Percentiles rank a stretch among this genome's conserved stretches.
Evolutionary conservation across 1,139 yeast species (phyloP).

Genomic region (Geotrichum siamense): DNA sequence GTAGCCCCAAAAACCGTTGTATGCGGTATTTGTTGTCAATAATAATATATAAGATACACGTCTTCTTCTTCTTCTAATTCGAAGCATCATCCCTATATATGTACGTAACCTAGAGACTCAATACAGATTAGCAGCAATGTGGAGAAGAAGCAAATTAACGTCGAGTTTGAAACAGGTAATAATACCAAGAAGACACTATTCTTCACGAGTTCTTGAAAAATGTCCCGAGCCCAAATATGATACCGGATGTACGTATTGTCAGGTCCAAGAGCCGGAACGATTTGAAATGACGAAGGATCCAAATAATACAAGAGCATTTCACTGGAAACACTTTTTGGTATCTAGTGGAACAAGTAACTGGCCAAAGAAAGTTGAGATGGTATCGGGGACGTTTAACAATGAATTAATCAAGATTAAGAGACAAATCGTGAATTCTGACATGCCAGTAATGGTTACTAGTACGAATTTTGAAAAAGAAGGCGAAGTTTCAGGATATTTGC

Average conservation of each 20-base stretch:
- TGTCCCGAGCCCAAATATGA: conserved; percentile 51
- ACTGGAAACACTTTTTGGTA: conserved; percentile 52
- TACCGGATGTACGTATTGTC: conserved; percentile 59
- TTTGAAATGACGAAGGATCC: conserved; percentile 17
- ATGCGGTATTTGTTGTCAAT: no score
- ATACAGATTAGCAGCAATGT: no score
- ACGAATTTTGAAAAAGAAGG: conserved; percentile 26
- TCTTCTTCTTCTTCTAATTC: no score
- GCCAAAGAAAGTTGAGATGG: conserved; percentile 52
- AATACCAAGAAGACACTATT: no score
- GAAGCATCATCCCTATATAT: no score
- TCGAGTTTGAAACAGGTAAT: no score
- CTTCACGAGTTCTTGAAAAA: no score
- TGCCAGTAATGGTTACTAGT: conserved; percentile 50
- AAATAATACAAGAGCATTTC: conserved; percentile 40
- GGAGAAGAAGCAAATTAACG: no score
- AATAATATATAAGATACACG: no score
- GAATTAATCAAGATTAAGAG: conserved; percentile 32
- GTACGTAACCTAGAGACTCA: no score
- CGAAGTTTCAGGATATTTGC: conserved; percentile 35
- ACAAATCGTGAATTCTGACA: conserved; percentile 33
- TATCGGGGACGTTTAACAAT: conserved; percentile 40
- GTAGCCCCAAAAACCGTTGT: no score
- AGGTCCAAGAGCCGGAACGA: conserved; percentile 22
- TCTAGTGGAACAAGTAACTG: conserved; percentile 42